Evolutionary conservation across 768 basidiomycete genomes (phyloP).

Genomic region (Wakefieldia striispora): DNA sequence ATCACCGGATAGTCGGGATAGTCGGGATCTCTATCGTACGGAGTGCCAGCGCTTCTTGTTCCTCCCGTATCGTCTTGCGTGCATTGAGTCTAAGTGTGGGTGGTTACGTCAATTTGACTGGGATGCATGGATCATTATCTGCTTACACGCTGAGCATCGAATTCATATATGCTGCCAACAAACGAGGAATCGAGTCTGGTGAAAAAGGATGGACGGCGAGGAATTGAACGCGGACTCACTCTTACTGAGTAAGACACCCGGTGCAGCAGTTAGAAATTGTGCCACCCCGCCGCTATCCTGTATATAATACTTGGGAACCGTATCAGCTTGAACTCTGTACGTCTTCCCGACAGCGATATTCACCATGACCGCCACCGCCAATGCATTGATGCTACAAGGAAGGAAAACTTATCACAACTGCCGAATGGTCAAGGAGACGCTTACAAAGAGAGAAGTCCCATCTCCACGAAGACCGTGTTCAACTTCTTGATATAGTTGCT

Average conservation of each 20-base stretch:
- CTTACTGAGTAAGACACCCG: conserved; percentile 16
- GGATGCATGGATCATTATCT: neutral
- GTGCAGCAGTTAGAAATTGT: conserved; percentile 7
- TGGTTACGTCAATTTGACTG: neutral
- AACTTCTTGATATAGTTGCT: conserved; percentile 12
- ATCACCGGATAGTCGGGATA: conserved; percentile 13
- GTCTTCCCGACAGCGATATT: neutral
- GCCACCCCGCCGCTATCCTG: neutral
- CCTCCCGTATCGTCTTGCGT: conserved; percentile 18
- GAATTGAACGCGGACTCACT: conserved; percentile 6
- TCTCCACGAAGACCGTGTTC: conserved; percentile 15
- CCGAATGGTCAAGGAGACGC: neutral
- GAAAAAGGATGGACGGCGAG: neutral
- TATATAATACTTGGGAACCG: conserved; percentile 13
- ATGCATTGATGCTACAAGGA: conserved; percentile 7
- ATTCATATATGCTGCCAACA: conserved; percentile 19
- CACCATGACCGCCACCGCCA: conserved; percentile 11
- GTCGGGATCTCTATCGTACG: conserved; percentile 17
- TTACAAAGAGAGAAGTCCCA: conserved; percentile 20
- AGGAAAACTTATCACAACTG: neutral
- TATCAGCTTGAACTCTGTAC: neutral
- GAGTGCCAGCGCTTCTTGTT: neutral
- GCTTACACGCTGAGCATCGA: conserved; percentile 28
- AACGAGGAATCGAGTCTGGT: neutral
- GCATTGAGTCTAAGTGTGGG: conserved; percentile 11